phyloP scores from a whole-genome alignment of 441 rosid genomes.

The Biscutella laevigata region DNA sequence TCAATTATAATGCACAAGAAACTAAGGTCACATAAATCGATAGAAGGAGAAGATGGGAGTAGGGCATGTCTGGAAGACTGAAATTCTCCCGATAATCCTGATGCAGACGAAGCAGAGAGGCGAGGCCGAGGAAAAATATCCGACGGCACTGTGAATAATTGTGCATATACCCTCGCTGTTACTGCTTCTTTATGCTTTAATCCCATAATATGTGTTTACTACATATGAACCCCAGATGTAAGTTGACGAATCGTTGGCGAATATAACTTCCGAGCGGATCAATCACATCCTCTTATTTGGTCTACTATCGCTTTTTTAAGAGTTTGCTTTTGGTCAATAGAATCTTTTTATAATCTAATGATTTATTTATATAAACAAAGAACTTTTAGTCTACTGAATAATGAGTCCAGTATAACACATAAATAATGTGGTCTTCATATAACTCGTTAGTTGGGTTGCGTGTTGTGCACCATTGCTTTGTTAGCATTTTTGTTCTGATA shows the following conservation, averaged over 20 bases:
- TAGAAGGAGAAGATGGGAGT: neutral
- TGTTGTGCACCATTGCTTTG: too few species aligned
- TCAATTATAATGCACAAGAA: neutral
- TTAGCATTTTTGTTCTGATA: too few species aligned
- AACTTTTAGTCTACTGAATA: neutral
- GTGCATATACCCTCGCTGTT: neutral
- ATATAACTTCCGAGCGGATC: constrained; percentile 5
- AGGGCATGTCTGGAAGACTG: constrained; percentile 10
- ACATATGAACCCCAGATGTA: neutral
- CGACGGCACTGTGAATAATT: constrained; percentile 6
- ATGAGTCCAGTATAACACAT: neutral
- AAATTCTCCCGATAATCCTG: constrained; percentile 5
- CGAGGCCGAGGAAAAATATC: constrained; percentile 15
- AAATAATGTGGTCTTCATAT: too few species aligned
- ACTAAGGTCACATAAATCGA: neutral
- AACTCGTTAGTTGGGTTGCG: too few species aligned
- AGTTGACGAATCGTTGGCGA: constrained; percentile 2
- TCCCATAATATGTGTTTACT: neutral
- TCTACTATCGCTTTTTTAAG: neutral
- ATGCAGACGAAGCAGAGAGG: neutral
- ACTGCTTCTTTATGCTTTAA: neutral
- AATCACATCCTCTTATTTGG: constrained; percentile 15
- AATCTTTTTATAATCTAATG: neutral
- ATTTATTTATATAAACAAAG: neutral
- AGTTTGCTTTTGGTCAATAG: constrained; percentile 9